Conservation (phyloP, 305 asterid species). For the Salvia sclarea region DNA sequence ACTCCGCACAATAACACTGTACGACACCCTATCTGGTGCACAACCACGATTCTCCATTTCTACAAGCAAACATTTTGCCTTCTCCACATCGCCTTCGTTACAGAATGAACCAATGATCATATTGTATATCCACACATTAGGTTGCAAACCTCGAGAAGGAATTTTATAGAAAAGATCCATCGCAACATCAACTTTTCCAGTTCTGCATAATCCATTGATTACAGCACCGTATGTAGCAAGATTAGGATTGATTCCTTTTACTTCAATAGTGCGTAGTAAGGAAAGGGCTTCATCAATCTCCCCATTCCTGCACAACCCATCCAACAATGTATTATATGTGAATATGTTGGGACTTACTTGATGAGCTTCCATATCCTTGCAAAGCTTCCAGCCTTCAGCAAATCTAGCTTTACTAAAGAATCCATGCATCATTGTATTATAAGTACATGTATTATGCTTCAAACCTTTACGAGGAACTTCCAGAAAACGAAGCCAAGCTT, state of each 20-base stretch:
- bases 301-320: background rate
- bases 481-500: background rate
- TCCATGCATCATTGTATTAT: background rate
- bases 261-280: background rate
- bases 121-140: too few species aligned
- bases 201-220: background rate
- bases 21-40: too few species aligned
- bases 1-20: too few species aligned
- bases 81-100: too few species aligned
- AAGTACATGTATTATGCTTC: background rate
- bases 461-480: background rate
- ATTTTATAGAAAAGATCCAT: too few species aligned
- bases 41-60: too few species aligned
- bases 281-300: background rate
- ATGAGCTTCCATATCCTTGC: background rate
- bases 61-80: too few species aligned
- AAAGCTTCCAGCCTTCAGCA: background rate
- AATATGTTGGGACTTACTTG: background rate
- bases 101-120: too few species aligned
- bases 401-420: background rate
- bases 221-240: background rate
- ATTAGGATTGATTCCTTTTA: background rate
- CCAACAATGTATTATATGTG: background rate
- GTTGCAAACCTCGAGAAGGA: too few species aligned
- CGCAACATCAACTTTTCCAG: background rate